phyloP scores from a whole-genome alignment of 495 filamentous ascomycete genomes.

The Penicillium cosmopolitanum region DNA sequence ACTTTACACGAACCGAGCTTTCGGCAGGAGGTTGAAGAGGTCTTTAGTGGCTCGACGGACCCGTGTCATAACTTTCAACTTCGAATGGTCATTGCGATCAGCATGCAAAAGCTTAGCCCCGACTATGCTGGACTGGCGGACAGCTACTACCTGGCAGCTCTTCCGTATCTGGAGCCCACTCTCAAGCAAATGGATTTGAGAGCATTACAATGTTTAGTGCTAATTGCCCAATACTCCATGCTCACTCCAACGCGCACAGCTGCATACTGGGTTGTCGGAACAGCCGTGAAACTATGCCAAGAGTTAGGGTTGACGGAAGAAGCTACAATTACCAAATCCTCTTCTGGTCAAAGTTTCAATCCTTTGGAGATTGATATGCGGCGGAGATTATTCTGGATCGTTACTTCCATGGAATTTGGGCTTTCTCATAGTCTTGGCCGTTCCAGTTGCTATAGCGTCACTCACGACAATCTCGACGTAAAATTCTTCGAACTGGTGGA shows the following conservation, averaged over 20 bases:
- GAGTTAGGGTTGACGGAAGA: conserved; percentile 84
- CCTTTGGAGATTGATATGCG: conserved; percentile 83
- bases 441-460: conserved; percentile 78
- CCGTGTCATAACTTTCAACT: conserved; percentile 83
- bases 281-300: conserved; percentile 82
- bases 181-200: conserved; percentile 79
- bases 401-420: conserved; percentile 83
- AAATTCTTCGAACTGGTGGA: conserved; percentile 76
- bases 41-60: conserved; percentile 74
- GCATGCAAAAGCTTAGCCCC: conserved; percentile 82
- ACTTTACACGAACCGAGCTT: conserved; percentile 83
- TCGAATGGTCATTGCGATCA: conserved; percentile 88
- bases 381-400: conserved; percentile 82
- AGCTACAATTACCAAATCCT: conserved; percentile 69
- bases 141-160: conserved; percentile 85
- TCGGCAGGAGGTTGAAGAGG: conserved; percentile 72
- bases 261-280: conserved; percentile 87
- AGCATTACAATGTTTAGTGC: conserved; percentile 84
- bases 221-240: conserved; percentile 91
- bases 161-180: conserved; percentile 76
- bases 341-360: conserved; percentile 52
- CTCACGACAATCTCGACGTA: conserved; percentile 78
- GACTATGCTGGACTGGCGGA: conserved; percentile 85
- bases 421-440: conserved; percentile 84
- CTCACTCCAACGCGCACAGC: conserved; percentile 88